A percentile compares a stretch with the other conserved stretches of the same genome.
Evolutionary conservation across 2,329 filamentous ascomycete genomes (phyloP).

Genomic region (Lasiodiplodia gonubiensis): DNA sequence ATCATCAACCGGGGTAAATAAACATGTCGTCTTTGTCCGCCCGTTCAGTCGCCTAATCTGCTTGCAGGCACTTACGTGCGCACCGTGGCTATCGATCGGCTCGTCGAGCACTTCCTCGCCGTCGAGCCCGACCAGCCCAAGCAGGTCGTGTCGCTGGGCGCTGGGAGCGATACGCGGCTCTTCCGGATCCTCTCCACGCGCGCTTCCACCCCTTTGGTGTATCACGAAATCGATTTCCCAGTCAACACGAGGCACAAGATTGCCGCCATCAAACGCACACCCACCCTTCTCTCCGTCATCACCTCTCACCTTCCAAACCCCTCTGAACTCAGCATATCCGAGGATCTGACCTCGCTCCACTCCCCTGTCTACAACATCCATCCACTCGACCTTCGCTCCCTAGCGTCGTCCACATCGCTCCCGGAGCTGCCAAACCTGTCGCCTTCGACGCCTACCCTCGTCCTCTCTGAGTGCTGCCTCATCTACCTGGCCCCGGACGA

Average conservation of each 20-base stretch:
- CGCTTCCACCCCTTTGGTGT: slow-evolving; percentile 61
- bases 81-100: slow-evolving; percentile 78
- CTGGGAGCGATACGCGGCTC: slow-evolving; percentile 89
- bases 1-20: slow-evolving; percentile 88
- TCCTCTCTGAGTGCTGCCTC: slow-evolving; percentile 94
- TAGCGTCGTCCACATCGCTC: slow-evolving; percentile 48
- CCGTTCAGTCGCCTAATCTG: slow-evolving; percentile 1
- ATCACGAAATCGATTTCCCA: slow-evolving; percentile 93
- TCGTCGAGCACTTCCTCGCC: slow-evolving; percentile 74
- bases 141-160: slow-evolving; percentile 91
- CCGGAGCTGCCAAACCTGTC: slow-evolving; percentile 53
- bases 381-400: slow-evolving; percentile 69
- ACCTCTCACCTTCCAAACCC: slow-evolving; percentile 40
- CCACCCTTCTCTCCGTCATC: slow-evolving; percentile 34
- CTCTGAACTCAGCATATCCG: slow-evolving; percentile 45
- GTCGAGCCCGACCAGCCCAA: slow-evolving; percentile 50
- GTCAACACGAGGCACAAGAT: slow-evolving; percentile 73
- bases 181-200: slow-evolving; percentile 71
- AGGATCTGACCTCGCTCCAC: slow-evolving; percentile 51
- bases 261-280: slow-evolving; percentile 42
- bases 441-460: slow-evolving; percentile 72
- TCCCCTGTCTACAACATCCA: slow-evolving; percentile 61
- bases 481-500: slow-evolving; percentile 77
- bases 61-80: slow-evolving; percentile 84
- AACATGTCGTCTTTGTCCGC: background rate